phyloP scores from a whole-genome alignment of 495 filamentous ascomycete species.

The Pseudomonodictys pantanalensis region DNA sequence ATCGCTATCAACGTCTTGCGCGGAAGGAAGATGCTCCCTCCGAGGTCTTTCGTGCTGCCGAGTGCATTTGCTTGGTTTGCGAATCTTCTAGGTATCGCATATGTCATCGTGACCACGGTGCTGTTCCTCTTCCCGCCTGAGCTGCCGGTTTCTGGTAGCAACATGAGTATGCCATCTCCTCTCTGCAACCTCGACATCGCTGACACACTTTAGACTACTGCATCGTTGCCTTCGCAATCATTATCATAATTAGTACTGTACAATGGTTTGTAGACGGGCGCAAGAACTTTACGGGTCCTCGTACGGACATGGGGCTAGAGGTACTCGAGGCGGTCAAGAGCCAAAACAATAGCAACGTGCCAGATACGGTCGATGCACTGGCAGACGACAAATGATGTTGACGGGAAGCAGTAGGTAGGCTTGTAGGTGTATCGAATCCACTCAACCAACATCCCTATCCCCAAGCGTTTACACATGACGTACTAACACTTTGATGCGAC shows the following conservation, averaged over 20 bases:
- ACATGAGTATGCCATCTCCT: constrained; percentile 59
- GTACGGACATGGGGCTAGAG: constrained; percentile 43
- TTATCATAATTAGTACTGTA: constrained; percentile 60
- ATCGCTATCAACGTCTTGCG: constrained; percentile 64
- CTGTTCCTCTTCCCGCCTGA: constrained; percentile 74
- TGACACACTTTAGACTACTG: constrained; percentile 49
- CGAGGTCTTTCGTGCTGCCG: constrained; percentile 60
- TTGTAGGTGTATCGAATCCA: too few relatives aligned
- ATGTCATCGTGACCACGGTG: constrained; percentile 66
- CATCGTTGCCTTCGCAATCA: constrained; percentile 66
- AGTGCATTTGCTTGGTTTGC: constrained; percentile 57
- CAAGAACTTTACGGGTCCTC: constrained; percentile 66
- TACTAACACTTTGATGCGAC: too few relatives aligned
- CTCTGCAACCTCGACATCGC: neutral
- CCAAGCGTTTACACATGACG: too few relatives aligned
- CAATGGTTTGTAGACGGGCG: constrained; percentile 73
- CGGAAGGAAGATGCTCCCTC: constrained; percentile 62
- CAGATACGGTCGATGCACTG: too few relatives aligned
- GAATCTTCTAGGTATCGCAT: constrained; percentile 64
- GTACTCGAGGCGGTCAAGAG: constrained; percentile 24
- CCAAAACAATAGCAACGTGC: neutral
- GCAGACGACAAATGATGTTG: neutral
- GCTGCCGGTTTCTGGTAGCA: constrained; percentile 62
- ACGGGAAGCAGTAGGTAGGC: too few relatives aligned
- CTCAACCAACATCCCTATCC: too few relatives aligned